These are phyloP conservation scores for Sugiyamaella valdiviana DNA, from an alignment of 805 yeast species.

Conservation along the genomic window DNA sequence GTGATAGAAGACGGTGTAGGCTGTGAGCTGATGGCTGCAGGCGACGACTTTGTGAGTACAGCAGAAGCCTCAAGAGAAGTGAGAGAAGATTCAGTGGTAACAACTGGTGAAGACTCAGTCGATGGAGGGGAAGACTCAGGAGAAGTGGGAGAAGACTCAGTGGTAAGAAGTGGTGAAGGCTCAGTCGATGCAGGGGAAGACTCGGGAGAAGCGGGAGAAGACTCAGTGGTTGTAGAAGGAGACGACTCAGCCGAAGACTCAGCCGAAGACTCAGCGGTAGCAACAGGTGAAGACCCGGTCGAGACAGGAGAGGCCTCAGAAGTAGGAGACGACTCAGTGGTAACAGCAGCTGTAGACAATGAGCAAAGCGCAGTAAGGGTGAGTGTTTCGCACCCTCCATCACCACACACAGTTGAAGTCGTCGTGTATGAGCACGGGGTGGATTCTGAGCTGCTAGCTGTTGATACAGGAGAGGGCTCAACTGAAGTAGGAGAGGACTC, in stretches of 20 bases:
- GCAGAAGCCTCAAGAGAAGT: conserved; percentile 69
- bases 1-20: too few relatives aligned
- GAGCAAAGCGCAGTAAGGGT: too few relatives aligned
- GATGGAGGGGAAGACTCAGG: background rate
- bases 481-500: background rate
- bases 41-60: too few relatives aligned
- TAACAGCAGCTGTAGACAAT: too few relatives aligned
- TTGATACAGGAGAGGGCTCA: background rate
- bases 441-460: too few relatives aligned
- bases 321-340: too few relatives aligned
- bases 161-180: conserved; percentile 9
- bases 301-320: too few relatives aligned
- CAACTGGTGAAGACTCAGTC: background rate
- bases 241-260: background rate
- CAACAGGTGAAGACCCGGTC: background rate
- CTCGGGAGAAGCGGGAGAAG: background rate
- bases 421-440: too few relatives aligned
- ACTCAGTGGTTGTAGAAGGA: too few relatives aligned
- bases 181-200: conserved; percentile 4
- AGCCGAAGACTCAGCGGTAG: background rate
- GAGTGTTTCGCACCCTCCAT: too few relatives aligned
- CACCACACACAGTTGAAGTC: too few relatives aligned
- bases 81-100: conserved; percentile 42
- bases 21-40: too few relatives aligned
- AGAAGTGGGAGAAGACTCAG: background rate